Evolutionary conservation across 1,284 basidiomycete genomes (phyloP).

Genomic region (Phellinidium pouzarii): DNA sequence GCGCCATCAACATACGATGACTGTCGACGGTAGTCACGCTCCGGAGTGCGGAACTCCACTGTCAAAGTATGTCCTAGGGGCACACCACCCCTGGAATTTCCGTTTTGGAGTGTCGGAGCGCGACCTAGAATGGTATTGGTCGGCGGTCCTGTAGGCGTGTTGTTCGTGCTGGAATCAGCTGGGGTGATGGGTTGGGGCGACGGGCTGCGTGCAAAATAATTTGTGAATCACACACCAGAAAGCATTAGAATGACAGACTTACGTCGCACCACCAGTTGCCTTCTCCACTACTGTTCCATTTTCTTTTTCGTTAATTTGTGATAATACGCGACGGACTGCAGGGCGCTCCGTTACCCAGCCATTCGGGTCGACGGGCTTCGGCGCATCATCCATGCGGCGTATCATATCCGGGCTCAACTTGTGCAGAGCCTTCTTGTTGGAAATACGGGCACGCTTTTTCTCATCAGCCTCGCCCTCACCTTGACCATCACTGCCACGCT

Average conservation of each 20-base stretch:
- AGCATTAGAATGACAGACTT: background rate
- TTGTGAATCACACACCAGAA: background rate
- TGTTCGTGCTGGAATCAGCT: background rate
- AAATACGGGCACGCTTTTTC: constrained; percentile 7
- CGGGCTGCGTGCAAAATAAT: background rate
- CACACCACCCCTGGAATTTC: constrained; percentile 1
- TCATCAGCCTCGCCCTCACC: constrained; percentile 10
- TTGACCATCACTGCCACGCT: background rate
- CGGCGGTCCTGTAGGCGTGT: background rate
- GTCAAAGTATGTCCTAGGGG: constrained; percentile 43
- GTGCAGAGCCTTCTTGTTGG: constrained; percentile 10
- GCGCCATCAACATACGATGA: background rate
- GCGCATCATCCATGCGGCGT: constrained; percentile 69
- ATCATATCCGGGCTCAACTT: constrained; percentile 78
- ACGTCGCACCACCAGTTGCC: background rate
- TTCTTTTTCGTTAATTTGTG: background rate
- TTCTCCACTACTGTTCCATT: background rate
- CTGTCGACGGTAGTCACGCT: constrained; percentile 3
- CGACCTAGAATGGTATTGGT: constrained; percentile 1
- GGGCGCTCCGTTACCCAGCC: constrained; percentile 56
- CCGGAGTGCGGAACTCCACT: constrained; percentile 41
- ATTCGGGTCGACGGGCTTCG: constrained; percentile 79
- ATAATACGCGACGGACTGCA: background rate
- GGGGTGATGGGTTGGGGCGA: background rate
- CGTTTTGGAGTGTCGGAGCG: constrained; percentile 5